Base-by-base conservation (phyloP, 257 asterid genomes). In the Gynochthodes officinalis region DNA sequence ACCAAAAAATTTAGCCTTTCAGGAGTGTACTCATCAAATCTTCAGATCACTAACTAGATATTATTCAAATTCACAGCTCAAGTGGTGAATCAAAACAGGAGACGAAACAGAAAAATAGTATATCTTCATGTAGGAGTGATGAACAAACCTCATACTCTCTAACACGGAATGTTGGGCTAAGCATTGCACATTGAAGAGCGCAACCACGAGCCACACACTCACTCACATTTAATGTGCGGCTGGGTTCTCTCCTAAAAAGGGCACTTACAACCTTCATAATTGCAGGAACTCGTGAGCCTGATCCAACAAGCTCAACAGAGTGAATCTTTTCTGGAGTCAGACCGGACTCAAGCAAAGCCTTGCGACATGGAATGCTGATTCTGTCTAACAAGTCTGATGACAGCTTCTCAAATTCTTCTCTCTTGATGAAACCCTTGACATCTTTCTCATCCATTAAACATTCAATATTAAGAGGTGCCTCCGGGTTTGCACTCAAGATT, bases 391-490 rank as follows among this genome's bases (percentile, higher is more conserved):
- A 84, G 28, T 70, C 81, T 32, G 89, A 82, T 13, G 98, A 85
- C 65, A 95, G 76, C 63, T 76, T 84, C 87, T 91, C 99, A 81
- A 95, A 95, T 71, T 90, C 98, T 19, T 95, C 98, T 83, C 98
- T 88, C 80, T 85, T 92, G 64, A 95, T 86, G 80, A 81, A 83
- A 60, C 99, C 99, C 79, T 79, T 87, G 54, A 95, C 98, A 70
- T 95, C 99, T 81, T 92, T 92, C 85, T 95, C 99, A 73, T 95
- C 99, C 98, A 95, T 95, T 86, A 95, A 85, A 82, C 99, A 95
- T 82, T 95, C 99, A 48, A 95, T 90, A 82, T 84, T 92, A 67
- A 95, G 88, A 7, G 90, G 98, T 53, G 95, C 98, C 88, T 95
- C 98, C 13, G 96, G 81, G 73, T 95, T 95, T 57, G 99, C 99